Percentiles rank a stretch among this genome's conserved stretches.
These are phyloP conservation scores for Nemania diffusa DNA, from an alignment of 2,329 filamentous ascomycete species.

Conservation along the genomic window DNA sequence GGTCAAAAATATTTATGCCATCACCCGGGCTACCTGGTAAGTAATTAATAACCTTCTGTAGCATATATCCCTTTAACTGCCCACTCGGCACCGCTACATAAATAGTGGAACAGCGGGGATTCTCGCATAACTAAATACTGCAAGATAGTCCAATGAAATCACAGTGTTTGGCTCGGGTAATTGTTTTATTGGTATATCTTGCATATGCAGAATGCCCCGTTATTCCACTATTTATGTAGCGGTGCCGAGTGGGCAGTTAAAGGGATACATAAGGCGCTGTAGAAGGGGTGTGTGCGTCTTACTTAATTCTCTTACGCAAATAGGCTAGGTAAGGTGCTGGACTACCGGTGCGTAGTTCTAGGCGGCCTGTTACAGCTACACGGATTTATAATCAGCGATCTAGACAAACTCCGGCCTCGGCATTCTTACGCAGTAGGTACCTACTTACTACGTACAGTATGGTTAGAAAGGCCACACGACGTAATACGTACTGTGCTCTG, in stretches of 20 bases:
- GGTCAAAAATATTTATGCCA: neutral
- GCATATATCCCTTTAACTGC: too few relatives aligned
- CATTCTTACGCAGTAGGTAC: neutral
- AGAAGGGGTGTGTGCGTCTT: too few relatives aligned
- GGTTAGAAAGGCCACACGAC: neutral
- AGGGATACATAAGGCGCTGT: too few relatives aligned
- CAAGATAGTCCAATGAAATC: too few relatives aligned
- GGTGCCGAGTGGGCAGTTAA: too few relatives aligned
- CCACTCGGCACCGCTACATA: too few relatives aligned
- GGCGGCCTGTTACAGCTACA: neutral
- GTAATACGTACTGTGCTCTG: neutral
- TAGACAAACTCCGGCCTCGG: slow-evolving; percentile 8
- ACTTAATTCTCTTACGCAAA: neutral
- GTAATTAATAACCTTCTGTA: neutral
- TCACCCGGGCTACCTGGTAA: neutral
- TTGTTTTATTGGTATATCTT: too few relatives aligned
- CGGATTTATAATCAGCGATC: slow-evolving; percentile 8
- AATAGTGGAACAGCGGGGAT: too few relatives aligned
- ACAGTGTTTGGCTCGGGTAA: too few relatives aligned
- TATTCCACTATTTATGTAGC: too few relatives aligned
- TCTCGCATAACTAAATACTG: too few relatives aligned
- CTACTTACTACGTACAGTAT: neutral
- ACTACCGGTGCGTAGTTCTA: neutral
- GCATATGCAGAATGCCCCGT: too few relatives aligned
- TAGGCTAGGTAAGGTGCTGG: neutral